These are phyloP conservation scores for Syzygium malaccense DNA, from an alignment of 441 rosid genomes.

Conservation along the genomic window DNA sequence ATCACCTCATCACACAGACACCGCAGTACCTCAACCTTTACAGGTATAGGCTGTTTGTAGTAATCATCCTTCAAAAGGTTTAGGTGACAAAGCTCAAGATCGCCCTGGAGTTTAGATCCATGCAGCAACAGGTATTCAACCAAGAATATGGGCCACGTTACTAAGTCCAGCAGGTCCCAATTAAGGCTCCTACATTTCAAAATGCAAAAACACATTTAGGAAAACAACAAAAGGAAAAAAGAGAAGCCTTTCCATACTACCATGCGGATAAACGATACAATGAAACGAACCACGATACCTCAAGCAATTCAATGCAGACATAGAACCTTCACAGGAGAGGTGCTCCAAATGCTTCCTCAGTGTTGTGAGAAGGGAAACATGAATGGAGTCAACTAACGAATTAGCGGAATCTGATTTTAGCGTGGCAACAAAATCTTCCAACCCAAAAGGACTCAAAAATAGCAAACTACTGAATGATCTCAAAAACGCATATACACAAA, in stretches of 20 bases:
- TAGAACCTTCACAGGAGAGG: conserved; percentile 47
- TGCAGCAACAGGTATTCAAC: conserved; percentile 46
- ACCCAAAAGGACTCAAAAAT: conserved; percentile 67
- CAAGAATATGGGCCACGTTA: conserved; percentile 64
- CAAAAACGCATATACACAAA: conserved; percentile 52
- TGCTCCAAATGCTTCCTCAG: conserved; percentile 52
- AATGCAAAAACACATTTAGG: conserved; percentile 10
- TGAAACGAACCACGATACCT: conserved; percentile 34
- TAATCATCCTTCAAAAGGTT: conserved; percentile 49
- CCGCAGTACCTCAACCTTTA: conserved; percentile 52
- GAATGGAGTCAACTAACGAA: conserved; percentile 52
- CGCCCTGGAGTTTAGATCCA: conserved; percentile 33
- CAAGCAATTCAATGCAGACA: conserved; percentile 52
- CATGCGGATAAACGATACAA: not conserved
- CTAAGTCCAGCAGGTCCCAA: conserved; percentile 53
- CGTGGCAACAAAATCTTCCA: conserved; percentile 59
- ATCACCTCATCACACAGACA: conserved; percentile 57
- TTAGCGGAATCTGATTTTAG: conserved; percentile 34
- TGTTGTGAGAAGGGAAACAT: conserved; percentile 49
- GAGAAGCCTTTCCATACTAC: not conserved
- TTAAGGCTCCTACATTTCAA: conserved; percentile 62
- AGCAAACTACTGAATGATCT: conserved; percentile 60
- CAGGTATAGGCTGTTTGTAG: conserved; percentile 39
- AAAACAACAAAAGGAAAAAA: conserved; percentile 3
- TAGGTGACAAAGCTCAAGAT: conserved; percentile 36